Percentiles rank a stretch among this genome's conserved stretches.
Conservation (phyloP, 2,329 filamentous ascomycete species). For the Microdochium paspali region DNA sequence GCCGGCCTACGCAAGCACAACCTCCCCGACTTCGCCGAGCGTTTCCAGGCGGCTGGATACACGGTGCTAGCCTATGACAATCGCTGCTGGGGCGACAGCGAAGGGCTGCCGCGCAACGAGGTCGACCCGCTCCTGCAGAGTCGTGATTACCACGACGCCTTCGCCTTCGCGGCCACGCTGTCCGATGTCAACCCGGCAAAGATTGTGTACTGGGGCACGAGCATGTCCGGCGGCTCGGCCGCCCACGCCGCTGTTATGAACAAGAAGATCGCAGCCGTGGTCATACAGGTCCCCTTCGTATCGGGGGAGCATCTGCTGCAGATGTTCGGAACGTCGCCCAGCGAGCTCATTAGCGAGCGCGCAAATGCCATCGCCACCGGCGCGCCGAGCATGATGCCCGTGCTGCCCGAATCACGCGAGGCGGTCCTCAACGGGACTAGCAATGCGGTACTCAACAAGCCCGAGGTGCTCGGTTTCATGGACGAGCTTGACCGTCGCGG, state of each 20-base stretch:
- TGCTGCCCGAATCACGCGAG: no score
- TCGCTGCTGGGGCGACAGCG: constrained; percentile 8
- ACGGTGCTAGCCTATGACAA: constrained; percentile 7
- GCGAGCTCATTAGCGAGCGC: no score
- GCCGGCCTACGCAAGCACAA: not conserved
- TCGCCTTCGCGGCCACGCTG: constrained; percentile 7
- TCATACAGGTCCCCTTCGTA: not conserved
- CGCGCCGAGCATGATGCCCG: no score
- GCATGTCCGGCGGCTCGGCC: not conserved
- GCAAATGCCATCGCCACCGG: no score
- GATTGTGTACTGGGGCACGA: not conserved
- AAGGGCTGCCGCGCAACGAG: constrained; percentile 4
- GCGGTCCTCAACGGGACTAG: no score
- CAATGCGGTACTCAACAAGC: no score
- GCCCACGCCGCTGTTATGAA: no score
- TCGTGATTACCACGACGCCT: constrained; percentile 8
- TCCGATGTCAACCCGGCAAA: not conserved
- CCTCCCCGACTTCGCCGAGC: constrained; percentile 5
- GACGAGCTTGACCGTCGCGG: not conserved
- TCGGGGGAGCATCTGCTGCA: constrained; percentile 1
- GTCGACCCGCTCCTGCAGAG: constrained; percentile 5
- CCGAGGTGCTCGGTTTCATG: no score
- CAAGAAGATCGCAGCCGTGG: no score
- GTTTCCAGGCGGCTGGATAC: constrained; percentile 6
- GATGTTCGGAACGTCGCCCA: no score